Percentiles rank a stretch among this genome's conserved stretches.
Evolutionary conservation across 805 yeast species (phyloP).

Genomic region (Komagataella kurtzmanii): DNA sequence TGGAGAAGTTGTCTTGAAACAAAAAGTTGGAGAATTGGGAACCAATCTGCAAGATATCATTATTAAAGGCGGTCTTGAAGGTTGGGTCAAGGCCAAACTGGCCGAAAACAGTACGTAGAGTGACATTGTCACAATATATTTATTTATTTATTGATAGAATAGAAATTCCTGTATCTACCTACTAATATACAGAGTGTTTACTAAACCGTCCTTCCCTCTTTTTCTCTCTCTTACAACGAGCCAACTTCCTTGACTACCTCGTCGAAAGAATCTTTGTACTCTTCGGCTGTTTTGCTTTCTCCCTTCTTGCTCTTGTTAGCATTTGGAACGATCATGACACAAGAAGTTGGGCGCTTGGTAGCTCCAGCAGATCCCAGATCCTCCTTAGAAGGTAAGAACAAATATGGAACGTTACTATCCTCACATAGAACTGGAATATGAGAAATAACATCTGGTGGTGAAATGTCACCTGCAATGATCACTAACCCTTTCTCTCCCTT

Average conservation of each 20-base stretch:
- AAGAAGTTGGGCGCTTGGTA: constrained; percentile 97
- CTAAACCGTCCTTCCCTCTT: not conserved
- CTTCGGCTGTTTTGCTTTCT: constrained; percentile 58
- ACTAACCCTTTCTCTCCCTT: constrained; percentile 98
- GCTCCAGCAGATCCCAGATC: constrained; percentile 98
- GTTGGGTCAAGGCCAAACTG: constrained; percentile 84
- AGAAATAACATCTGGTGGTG: constrained; percentile 93
- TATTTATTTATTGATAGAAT: not conserved
- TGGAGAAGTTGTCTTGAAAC: constrained; percentile 46
- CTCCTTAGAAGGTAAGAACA: constrained; percentile 94
- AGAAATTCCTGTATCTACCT: not conserved
- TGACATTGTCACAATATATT: not conserved
- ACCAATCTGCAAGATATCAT: constrained; percentile 92
- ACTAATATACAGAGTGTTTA: not conserved
- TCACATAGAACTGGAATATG: constrained; percentile 97
- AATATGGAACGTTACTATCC: constrained; percentile 80
- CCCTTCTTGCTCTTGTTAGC: constrained; percentile 73
- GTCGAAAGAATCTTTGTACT: constrained; percentile 85
- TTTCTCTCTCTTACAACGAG: constrained; percentile 17
- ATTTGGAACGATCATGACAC: constrained; percentile 95
- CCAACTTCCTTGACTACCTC: constrained; percentile 88
- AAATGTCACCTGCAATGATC: constrained; percentile 93
- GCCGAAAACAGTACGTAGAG: not conserved
- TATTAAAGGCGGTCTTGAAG: constrained; percentile 94
- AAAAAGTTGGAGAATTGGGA: constrained; percentile 93